Evolutionary conservation across 306 rosid species (phyloP), one percentile per base, ranked within the genome.

Genomic region (Vigna reflexopilosa): DNA sequence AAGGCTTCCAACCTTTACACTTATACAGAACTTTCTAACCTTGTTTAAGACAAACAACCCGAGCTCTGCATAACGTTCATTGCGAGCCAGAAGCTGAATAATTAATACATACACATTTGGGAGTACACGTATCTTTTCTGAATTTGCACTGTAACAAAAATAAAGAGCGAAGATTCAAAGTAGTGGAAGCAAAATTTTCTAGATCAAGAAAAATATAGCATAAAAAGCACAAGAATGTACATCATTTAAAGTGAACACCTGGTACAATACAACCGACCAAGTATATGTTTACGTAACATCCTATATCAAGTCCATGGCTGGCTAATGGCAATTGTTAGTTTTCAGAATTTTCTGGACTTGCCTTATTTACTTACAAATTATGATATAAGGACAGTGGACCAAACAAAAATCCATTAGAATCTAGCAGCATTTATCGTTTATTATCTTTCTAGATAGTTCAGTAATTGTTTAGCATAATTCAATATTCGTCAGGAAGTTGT

Each of bases 41-140:
- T 95, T 95, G 86, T 93, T 90, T 70, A 88, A 57, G 80, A 91
- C 93, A 80, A 89, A 91, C 83, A 91, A 77, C 81, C 94, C 93
- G 22, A 95, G 91, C 81, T 95, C 99, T 75, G 93, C 81, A 80
- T 88, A 95, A 63, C 90, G 93, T 77, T 93, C 98, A 45, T 81
- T 83, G 77, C 91, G 98, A 36, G 85, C 92, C 71, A 95, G 86
- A 70, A 93, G 85, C 83, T 93, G 98, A 73, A 91, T 42, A 52
- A 88, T 87, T 88, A 93, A 79, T 78, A 91, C 91, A 82, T 87
- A 87, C 7, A 90, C 76, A 85, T 86, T 93, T 74, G 97, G 86
- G 58, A 76, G 84, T 38, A 91, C 89, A 81, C 88, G 91, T 82
- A 95, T 86, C 90, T 88, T 95, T 72, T 95, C 96, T 38, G 81